These are phyloP conservation scores for Lactifluus pinguis DNA, from an alignment of 768 basidiomycete species.

Conservation along the genomic window DNA sequence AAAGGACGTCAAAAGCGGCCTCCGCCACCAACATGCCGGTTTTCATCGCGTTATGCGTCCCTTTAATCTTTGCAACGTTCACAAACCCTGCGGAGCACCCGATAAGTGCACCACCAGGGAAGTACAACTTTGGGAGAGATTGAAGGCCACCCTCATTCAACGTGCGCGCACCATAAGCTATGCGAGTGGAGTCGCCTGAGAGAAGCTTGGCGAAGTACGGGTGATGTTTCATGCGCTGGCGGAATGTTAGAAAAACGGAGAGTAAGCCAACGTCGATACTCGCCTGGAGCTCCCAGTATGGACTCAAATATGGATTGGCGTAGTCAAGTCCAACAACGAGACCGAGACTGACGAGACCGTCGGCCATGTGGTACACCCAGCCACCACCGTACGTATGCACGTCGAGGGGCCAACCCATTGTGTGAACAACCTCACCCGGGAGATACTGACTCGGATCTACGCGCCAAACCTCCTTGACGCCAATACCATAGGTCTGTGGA, in stretches of 20 bases:
- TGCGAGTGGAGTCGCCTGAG: conserved; percentile 56
- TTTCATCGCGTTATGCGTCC: conserved; percentile 99
- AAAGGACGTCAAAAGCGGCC: conserved; percentile 61
- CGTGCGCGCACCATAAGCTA: conserved; percentile 85
- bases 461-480: conserved; percentile 96
- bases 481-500: conserved; percentile 93
- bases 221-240: conserved; percentile 89
- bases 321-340: conserved; percentile 93
- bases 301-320: conserved; percentile 84
- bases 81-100: conserved; percentile 96
- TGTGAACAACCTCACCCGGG: conserved; percentile 84
- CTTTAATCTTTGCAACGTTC: conserved; percentile 96
- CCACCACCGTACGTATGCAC: conserved; percentile 81
- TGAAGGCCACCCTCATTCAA: conserved; percentile 94
- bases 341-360: conserved; percentile 81
- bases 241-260: conserved; percentile 12
- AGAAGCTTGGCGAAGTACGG: conserved; percentile 82
- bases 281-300: conserved; percentile 90
- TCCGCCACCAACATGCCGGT: conserved; percentile 97
- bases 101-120: conserved; percentile 90
- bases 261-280: conserved; percentile 19
- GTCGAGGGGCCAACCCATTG: conserved; percentile 89
- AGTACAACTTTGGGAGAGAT: conserved; percentile 75
- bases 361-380: conserved; percentile 94
- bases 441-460: conserved; percentile 55